phyloP scores from a whole-genome alignment of 1,284 basidiomycete genomes.

The Cutaneotrichosporon sp. region DNA sequence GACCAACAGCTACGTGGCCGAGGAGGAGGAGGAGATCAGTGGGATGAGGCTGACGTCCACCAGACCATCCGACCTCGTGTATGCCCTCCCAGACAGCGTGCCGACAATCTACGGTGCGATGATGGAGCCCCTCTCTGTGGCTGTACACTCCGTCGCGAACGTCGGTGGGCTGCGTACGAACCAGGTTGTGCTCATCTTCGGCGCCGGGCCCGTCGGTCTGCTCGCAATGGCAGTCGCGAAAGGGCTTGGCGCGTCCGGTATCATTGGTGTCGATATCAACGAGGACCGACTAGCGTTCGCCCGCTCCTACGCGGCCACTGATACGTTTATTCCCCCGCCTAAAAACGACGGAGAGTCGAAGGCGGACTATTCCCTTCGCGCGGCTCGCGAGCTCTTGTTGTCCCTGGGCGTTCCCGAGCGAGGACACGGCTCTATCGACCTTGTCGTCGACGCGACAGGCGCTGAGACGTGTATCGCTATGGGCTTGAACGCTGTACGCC shows the following conservation, averaged over 20 bases:
- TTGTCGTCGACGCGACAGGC: slow-evolving; percentile 59
- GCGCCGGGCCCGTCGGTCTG: slow-evolving; percentile 83
- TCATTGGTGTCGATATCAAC: slow-evolving; percentile 80
- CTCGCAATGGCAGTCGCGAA: slow-evolving; percentile 89
- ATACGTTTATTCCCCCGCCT: slow-evolving; percentile 58
- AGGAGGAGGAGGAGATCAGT: too few species aligned
- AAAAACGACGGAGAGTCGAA: slow-evolving; percentile 26
- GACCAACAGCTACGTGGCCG: too few species aligned
- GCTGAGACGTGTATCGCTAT: slow-evolving; percentile 61
- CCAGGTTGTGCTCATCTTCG: slow-evolving; percentile 75
- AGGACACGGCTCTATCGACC: slow-evolving; percentile 54
- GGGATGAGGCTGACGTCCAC: background rate
- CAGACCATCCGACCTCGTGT: slow-evolving; percentile 43
- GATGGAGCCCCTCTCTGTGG: slow-evolving; percentile 94
- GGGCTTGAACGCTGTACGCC: slow-evolving; percentile 57
- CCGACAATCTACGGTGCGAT: slow-evolving; percentile 51
- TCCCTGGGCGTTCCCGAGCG: slow-evolving; percentile 50
- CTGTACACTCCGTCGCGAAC: slow-evolving; percentile 76
- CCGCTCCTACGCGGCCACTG: slow-evolving; percentile 78
- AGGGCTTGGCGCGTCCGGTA: slow-evolving; percentile 72
- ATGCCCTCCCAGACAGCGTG: slow-evolving; percentile 47
- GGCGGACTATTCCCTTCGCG: slow-evolving; percentile 56
- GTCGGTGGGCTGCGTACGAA: slow-evolving; percentile 68
- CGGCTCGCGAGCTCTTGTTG: slow-evolving; percentile 49
- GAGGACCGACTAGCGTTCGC: slow-evolving; percentile 79